Percentiles rank a stretch among this genome's conserved stretches.
Evolutionary conservation across 371 early-diverging fungal species (phyloP).

Genomic region (Amoeboaphelidium protococcarum): DNA sequence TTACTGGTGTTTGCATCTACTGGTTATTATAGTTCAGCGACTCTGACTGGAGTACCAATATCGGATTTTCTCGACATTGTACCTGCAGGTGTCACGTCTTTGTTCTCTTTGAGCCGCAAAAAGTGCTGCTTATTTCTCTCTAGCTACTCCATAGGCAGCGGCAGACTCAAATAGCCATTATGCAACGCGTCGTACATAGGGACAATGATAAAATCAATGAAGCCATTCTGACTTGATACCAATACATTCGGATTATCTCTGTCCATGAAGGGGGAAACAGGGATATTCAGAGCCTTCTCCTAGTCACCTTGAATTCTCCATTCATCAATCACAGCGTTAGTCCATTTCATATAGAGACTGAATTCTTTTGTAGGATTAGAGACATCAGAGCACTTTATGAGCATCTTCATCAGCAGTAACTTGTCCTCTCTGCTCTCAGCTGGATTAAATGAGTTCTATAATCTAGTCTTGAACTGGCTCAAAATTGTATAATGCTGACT

Average conservation of each 20-base stretch:
- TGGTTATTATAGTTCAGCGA: too few relatives aligned
- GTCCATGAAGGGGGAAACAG: conserved; percentile 23
- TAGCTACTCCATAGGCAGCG: not conserved
- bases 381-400: conserved; percentile 66
- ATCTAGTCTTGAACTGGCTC: conserved; percentile 27
- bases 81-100: too few relatives aligned
- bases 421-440: conserved; percentile 17
- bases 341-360: conserved; percentile 14
- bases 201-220: conserved; percentile 4
- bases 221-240: conserved; percentile 2
- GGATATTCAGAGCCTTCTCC: conserved; percentile 25
- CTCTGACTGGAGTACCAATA: too few relatives aligned
- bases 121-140: not conserved
- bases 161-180: not conserved
- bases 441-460: conserved; percentile 13
- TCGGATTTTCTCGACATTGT: too few relatives aligned
- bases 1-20: too few relatives aligned
- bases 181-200: conserved; percentile 3
- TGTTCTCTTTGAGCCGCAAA: not conserved
- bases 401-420: conserved; percentile 24
- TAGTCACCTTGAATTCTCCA: conserved; percentile 31
- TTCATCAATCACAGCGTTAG: conserved; percentile 25
- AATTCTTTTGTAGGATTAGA: conserved; percentile 25
- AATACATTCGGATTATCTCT: conserved; percentile 7
- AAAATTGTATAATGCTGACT: conserved; percentile 51